Base-by-base conservation (phyloP, 2,329 filamentous ascomycete species). In the Myrmaecium sp. region DNA sequence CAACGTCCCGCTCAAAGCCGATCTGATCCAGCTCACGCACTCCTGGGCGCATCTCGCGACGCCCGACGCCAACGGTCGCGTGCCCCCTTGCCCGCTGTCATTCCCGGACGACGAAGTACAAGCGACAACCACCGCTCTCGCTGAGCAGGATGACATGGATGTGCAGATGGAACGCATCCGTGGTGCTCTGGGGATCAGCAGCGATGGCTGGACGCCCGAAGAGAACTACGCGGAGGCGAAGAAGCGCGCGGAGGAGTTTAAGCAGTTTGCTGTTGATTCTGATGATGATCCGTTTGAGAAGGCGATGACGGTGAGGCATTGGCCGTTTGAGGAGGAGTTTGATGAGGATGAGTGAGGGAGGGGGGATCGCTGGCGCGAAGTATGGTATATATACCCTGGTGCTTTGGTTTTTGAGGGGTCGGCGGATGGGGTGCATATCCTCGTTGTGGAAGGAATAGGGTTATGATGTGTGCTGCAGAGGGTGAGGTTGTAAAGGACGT, bases 131-230 rank as follows among this genome's bases (percentile, higher is more conserved):
- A 38, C 34, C 7, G 14, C 44, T 10, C 35, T 35, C 12, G 26
- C 25, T 26, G 21, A 31, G 25, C 19, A 40, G 14, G 32, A 42
- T 21, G 35, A 40, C 11, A 33, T 34, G 11, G 32, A 43, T 22
- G 26, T 23, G 3, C 31, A 44, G 6, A 26, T 41, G 30, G 34
- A 43, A 32, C 23, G 11, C 2, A 32, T 40, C 28, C 33, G 35
- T 15, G 31, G 30, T 16, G 3, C 36, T 17, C 31, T 42, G 35
- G 40, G 40, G 18, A 29, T 45, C n/a, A 31, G 33, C 19, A 31
- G 28, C 20, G 40, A 46, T 27, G 43, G 40, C n/a, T 47, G 38
- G 43, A 44, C 35, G 6, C 20, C 33, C 14, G 33, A 37, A 21
- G 36, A 44, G 22, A 11, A 12, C 6, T 46, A 42, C 31, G 36